phyloP scores from a whole-genome alignment of 768 basidiomycete species.

The Mycena indigotica region DNA sequence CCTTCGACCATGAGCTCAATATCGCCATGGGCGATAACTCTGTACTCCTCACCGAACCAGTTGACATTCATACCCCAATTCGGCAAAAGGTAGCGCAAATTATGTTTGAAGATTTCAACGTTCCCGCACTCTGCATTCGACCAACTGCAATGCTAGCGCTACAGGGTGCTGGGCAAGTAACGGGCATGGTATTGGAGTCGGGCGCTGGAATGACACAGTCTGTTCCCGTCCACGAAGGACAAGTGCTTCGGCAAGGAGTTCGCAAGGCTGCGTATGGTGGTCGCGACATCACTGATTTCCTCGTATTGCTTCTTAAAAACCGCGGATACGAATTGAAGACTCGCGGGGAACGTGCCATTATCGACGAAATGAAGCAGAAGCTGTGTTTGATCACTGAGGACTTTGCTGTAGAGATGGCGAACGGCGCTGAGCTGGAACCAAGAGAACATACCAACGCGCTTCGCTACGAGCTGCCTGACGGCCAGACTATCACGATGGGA shows the following conservation, averaged over 20 bases:
- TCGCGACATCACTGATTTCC: neutral
- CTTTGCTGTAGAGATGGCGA: neutral
- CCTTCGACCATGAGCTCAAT: neutral
- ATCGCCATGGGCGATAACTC: neutral
- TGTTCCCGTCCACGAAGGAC: slow-evolving; percentile 66
- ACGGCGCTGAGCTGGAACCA: neutral
- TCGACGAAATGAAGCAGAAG: neutral
- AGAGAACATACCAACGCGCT: neutral
- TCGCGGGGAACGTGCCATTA: neutral
- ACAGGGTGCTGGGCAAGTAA: slow-evolving; percentile 72
- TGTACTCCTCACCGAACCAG: neutral
- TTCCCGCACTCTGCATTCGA: slow-evolving; percentile 70
- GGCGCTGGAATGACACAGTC: slow-evolving; percentile 76
- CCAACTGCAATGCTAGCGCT: slow-evolving; percentile 74
- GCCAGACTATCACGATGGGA: neutral
- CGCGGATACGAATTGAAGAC: neutral
- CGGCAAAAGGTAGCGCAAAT: slow-evolving; percentile 62
- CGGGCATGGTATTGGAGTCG: slow-evolving; percentile 73
- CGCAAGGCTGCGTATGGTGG: neutral
- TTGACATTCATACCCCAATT: no score
- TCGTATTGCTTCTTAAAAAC: neutral
- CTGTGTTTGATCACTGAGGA: neutral
- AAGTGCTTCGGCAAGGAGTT: neutral
- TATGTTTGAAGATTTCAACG: slow-evolving; percentile 80
- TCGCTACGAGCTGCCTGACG: neutral